Evolutionary conservation across 2,329 filamentous ascomycete genomes (phyloP).

Genomic region (Furcasterigmium furcatum): DNA sequence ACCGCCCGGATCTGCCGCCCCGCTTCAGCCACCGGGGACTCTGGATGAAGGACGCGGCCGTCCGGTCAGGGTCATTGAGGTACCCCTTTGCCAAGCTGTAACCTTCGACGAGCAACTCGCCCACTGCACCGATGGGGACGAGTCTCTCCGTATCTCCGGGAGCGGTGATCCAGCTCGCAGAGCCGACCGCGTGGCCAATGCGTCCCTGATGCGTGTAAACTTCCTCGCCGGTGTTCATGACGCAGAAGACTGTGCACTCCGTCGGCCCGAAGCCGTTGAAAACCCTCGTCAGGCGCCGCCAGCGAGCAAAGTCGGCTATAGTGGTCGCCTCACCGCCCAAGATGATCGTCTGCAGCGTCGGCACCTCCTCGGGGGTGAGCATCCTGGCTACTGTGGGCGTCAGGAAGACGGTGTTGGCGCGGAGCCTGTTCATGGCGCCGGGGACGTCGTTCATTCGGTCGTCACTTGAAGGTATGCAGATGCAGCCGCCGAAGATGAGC

Average conservation of each 20-base stretch:
- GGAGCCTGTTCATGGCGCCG: conserved; percentile 44
- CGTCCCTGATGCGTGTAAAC: neutral
- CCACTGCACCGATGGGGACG: conserved; percentile 6
- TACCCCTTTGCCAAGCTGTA: conserved; percentile 6
- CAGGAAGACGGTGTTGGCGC: conserved; percentile 50
- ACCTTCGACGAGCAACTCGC: conserved; percentile 8
- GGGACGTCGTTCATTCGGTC: conserved; percentile 46
- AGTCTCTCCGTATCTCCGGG: conserved; percentile 19
- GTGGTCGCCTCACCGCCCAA: conserved; percentile 21
- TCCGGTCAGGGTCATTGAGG: conserved; percentile 2
- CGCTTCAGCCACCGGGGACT: conserved; percentile 22
- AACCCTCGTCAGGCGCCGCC: conserved; percentile 14
- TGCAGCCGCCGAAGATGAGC: conserved; percentile 51
- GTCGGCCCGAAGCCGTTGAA: conserved; percentile 20
- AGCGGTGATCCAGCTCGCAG: conserved; percentile 34
- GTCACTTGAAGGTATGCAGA: conserved; percentile 52
- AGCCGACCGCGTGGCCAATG: conserved; percentile 6
- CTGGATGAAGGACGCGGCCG: conserved; percentile 6
- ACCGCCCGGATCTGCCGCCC: conserved; percentile 6
- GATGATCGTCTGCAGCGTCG: conserved; percentile 31
- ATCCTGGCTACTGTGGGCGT: conserved; percentile 54
- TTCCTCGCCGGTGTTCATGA: neutral
- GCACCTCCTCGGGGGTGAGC: conserved; percentile 30
- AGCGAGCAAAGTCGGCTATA: conserved; percentile 14
- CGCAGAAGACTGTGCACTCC: conserved; percentile 12